A percentile compares a stretch with the other conserved stretches of the same genome.
Conservation (phyloP, 768 basidiomycete species). For the Gyrodon lividus region DNA sequence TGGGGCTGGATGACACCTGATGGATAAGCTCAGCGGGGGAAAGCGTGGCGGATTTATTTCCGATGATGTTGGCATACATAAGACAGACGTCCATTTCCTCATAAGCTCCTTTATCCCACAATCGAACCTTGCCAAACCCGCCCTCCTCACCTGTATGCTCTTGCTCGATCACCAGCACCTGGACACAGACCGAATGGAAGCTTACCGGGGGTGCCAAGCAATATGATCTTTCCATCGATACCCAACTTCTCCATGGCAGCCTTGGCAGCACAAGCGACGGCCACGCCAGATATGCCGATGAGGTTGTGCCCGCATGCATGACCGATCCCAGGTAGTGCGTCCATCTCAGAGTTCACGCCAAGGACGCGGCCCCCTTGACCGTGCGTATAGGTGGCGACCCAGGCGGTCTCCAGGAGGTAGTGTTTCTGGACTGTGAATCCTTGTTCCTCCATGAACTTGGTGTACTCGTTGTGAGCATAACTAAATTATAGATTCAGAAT, state of each 20-base stretch:
- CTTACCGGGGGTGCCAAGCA: conserved; percentile 78
- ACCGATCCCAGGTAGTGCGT: conserved; percentile 57
- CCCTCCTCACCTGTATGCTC: conserved; percentile 67
- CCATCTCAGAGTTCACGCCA: conserved; percentile 84
- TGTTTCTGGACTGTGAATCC: conserved; percentile 65
- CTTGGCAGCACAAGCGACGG: conserved; percentile 68
- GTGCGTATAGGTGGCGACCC: conserved; percentile 66
- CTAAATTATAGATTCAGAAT: conserved; percentile 31
- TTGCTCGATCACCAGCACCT: background rate
- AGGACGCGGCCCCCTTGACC: conserved; percentile 68
- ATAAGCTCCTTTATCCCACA: conserved; percentile 74
- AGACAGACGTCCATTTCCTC: conserved; percentile 74
- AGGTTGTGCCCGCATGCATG: conserved; percentile 85
- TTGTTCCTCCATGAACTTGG: conserved; percentile 61
- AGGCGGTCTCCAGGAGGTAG: conserved; percentile 68
- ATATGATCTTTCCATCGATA: conserved; percentile 64
- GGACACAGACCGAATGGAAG: background rate
- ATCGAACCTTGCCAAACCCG: conserved; percentile 65
- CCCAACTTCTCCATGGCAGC: conserved; percentile 58
- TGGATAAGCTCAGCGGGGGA: background rate
- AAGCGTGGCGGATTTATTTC: background rate
- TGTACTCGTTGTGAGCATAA: conserved; percentile 69
- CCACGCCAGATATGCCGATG: conserved; percentile 75
- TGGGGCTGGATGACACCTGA: conserved; percentile 80
- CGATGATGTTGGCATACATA: conserved; percentile 45